Conservation (phyloP, 169 alveolate genomes). For the Cryptosporidium felis region DNA sequence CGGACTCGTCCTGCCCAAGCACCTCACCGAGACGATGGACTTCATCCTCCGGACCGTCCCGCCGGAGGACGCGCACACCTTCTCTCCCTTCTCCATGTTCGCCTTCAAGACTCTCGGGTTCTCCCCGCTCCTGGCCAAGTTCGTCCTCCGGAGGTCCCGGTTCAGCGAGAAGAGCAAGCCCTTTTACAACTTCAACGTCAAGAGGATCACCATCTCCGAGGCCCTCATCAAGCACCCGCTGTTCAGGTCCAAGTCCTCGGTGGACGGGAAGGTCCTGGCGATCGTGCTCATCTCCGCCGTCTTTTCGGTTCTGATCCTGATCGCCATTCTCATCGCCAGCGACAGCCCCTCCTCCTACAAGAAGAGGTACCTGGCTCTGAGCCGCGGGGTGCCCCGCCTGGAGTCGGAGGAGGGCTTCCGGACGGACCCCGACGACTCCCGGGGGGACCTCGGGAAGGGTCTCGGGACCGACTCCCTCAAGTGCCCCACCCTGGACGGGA, state of each 20-base stretch:
- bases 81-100: background rate
- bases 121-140: constrained; percentile 24
- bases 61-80: background rate
- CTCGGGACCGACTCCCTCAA: too few relatives aligned
- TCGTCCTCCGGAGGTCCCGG: constrained; percentile 21
- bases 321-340: background rate
- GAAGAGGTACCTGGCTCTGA: constrained; percentile 13
- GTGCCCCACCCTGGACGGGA: too few relatives aligned
- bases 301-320: background rate
- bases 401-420: too few relatives aligned
- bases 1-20: constrained; percentile 7
- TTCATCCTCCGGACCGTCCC: background rate
- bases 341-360: constrained; percentile 36
- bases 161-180: constrained; percentile 35
- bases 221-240: constrained; percentile 19
- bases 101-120: constrained; percentile 6
- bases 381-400: too few relatives aligned
- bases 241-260: background rate
- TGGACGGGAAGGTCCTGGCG: background rate
- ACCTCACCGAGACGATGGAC: constrained; percentile 3
- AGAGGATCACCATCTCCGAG: constrained; percentile 23
- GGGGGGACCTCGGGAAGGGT: too few relatives aligned
- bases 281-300: background rate
- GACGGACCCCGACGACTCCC: too few relatives aligned
- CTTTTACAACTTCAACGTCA: constrained; percentile 6